Evolutionary conservation across 225 moss, liverwort and hornwort species (phyloP).

Genomic region (Asterella californica): DNA sequence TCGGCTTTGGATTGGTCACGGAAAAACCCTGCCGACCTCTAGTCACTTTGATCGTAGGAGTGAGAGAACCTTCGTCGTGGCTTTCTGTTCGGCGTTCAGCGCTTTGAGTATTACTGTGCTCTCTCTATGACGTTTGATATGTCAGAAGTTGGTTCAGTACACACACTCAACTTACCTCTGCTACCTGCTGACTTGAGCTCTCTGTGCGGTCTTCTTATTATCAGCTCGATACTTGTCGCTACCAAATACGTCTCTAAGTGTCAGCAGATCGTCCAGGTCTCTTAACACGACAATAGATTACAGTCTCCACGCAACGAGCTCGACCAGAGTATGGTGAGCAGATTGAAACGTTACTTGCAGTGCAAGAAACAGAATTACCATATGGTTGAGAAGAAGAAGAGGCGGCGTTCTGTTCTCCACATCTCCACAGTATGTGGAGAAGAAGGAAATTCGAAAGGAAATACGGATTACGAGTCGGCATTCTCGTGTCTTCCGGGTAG

Average conservation of each 20-base stretch:
- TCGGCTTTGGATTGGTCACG: not conserved
- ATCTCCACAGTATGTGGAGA: not conserved
- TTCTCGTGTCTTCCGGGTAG: not conserved
- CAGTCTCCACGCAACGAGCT: not conserved
- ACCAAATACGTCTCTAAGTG: not conserved
- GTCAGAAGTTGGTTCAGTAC: too few relatives aligned
- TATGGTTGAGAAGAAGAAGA: conserved; percentile 10
- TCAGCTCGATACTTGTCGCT: not conserved
- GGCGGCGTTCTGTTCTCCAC: not conserved
- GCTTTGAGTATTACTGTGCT: not conserved
- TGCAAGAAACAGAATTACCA: conserved; percentile 9
- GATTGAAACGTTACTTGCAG: conserved; percentile 12
- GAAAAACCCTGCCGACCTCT: not conserved
- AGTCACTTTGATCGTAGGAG: not conserved
- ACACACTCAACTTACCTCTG: not conserved
- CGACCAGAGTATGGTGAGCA: conserved; percentile 7
- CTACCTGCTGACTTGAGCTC: not conserved
- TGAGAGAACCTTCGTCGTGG: not conserved
- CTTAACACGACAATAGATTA: not conserved
- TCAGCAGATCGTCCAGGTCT: conserved; percentile 10
- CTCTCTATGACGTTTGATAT: not conserved
- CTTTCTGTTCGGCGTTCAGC: not conserved
- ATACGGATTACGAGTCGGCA: not conserved
- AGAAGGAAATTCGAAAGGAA: not conserved
- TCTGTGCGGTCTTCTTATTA: not conserved